Conservation (phyloP, 1,284 basidiomycete genomes). For the Cryptococcus sp. region DNA sequence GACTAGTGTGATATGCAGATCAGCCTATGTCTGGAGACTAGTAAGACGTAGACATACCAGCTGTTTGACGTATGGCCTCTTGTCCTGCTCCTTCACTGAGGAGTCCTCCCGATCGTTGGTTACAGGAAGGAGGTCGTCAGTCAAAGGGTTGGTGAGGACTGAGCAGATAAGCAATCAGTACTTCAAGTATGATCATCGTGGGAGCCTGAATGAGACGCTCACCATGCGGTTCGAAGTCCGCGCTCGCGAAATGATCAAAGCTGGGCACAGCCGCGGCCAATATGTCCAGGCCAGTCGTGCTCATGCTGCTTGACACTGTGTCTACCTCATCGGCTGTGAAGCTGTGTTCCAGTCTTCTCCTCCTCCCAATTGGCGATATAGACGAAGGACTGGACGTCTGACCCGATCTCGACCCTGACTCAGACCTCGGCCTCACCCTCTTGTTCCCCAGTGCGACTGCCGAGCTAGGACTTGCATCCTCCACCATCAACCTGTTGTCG, state of each 20-base stretch:
- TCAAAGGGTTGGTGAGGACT: slow-evolving; percentile 32
- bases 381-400: background rate
- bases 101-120: slow-evolving; percentile 9
- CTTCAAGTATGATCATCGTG: background rate
- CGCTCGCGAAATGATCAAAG: slow-evolving; percentile 23
- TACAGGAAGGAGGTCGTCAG: slow-evolving; percentile 36
- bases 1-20: slow-evolving; percentile 14
- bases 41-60: slow-evolving; percentile 14
- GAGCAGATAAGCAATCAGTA: background rate
- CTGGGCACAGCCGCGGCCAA: slow-evolving; percentile 13
- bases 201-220: background rate
- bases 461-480: too few species aligned
- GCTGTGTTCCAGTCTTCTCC: slow-evolving; percentile 1
- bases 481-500: too few species aligned
- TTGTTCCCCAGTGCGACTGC: too few species aligned
- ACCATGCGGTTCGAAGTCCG: slow-evolving; percentile 27
- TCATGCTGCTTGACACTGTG: background rate
- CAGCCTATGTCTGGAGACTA: background rate
- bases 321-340: too few species aligned
- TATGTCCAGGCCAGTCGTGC: slow-evolving; percentile 4
- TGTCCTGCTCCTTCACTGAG: slow-evolving; percentile 3
- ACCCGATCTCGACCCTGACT: too few species aligned
- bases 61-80: slow-evolving; percentile 22
- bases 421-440: too few species aligned
- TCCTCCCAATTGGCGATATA: slow-evolving; percentile 1